These are phyloP conservation scores for Xylariaceae sp. DNA, from an alignment of 2,329 filamentous ascomycete species.

Conservation along the genomic window DNA sequence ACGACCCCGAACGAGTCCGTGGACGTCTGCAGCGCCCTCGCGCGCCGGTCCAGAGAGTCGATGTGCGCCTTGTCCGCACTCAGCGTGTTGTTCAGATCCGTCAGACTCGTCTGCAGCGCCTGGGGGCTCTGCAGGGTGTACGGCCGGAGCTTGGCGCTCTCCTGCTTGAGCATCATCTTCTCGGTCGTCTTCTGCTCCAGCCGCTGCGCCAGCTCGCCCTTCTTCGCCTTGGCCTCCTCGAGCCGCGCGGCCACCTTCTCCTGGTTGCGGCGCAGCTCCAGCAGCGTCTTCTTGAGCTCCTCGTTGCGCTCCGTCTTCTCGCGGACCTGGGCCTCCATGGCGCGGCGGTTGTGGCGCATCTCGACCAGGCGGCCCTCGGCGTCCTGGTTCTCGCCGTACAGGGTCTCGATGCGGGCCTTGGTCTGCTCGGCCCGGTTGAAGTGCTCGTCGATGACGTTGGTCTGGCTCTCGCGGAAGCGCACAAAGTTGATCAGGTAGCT, in stretches of 20 bases:
- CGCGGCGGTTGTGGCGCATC: conserved; percentile 70
- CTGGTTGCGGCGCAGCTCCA: conserved; percentile 75
- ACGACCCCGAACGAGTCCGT: conserved; percentile 84
- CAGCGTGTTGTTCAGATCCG: conserved; percentile 74
- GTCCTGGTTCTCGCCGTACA: conserved; percentile 81
- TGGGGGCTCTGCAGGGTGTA: conserved; percentile 88
- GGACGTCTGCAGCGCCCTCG: conserved; percentile 86
- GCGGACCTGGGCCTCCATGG: conserved; percentile 72
- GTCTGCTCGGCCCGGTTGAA: conserved; percentile 85
- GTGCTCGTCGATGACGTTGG: conserved; percentile 80
- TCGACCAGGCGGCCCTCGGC: conserved; percentile 74
- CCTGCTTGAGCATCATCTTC: conserved; percentile 66
- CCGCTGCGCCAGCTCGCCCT: conserved; percentile 63
- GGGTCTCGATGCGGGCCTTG: conserved; percentile 77
- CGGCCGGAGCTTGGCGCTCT: conserved; percentile 81
- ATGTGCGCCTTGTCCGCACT: conserved; percentile 75
- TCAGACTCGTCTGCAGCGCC: conserved; percentile 71
- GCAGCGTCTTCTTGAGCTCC: conserved; percentile 72
- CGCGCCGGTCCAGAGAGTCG: conserved; percentile 76
- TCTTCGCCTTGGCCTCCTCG: conserved; percentile 75
- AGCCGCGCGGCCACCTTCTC: conserved; percentile 75
- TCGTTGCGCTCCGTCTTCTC: conserved; percentile 84
- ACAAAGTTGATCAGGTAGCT: conserved; percentile 99
- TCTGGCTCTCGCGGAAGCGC: conserved; percentile 90
- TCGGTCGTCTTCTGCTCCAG: conserved; percentile 66